Evolutionary conservation across 1,139 yeast genomes (phyloP).

Genomic region (Suhomyces wounanorum): DNA sequence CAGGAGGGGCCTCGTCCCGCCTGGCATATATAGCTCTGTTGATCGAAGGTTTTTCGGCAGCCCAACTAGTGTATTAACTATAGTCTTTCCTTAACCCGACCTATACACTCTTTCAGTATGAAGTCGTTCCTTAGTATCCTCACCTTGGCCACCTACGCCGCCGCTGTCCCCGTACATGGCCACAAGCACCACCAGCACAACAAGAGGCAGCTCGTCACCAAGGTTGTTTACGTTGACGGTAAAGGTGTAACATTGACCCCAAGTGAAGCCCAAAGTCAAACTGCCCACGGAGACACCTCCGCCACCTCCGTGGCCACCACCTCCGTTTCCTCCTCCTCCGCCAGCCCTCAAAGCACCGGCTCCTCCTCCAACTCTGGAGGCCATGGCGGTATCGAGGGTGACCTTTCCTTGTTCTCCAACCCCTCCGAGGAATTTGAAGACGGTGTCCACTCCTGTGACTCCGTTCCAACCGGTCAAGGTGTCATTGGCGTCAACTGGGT

Average conservation of each 20-base stretch:
- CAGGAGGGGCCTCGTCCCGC: not conserved
- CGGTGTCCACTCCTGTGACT: constrained; percentile 61
- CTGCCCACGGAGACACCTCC: constrained; percentile 13
- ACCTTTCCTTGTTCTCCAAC: constrained; percentile 50
- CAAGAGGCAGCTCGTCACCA: constrained; percentile 22
- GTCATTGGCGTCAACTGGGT: constrained; percentile 61
- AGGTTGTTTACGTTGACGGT: constrained; percentile 21
- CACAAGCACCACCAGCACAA: constrained; percentile 21
- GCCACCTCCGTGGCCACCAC: constrained; percentile 14
- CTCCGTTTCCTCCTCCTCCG: constrained; percentile 16
- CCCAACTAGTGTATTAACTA: constrained; percentile 20
- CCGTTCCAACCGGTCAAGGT: constrained; percentile 74
- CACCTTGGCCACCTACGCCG: constrained; percentile 24
- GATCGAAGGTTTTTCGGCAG: constrained; percentile 1
- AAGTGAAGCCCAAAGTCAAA: constrained; percentile 13
- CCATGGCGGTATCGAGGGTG: constrained; percentile 52
- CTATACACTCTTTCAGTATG: constrained; percentile 15
- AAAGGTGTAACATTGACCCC: constrained; percentile 22
- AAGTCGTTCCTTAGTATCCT: constrained; percentile 20
- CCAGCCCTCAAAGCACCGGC: constrained; percentile 26
- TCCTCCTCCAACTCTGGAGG: constrained; percentile 16
- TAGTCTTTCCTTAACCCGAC: constrained; percentile 26
- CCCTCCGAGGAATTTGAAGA: constrained; percentile 61
- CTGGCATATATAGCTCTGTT: constrained; percentile 2
- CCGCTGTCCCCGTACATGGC: constrained; percentile 19